phyloP scores from a whole-genome alignment of 768 basidiomycete species.

The Chalciporus piperatus region DNA sequence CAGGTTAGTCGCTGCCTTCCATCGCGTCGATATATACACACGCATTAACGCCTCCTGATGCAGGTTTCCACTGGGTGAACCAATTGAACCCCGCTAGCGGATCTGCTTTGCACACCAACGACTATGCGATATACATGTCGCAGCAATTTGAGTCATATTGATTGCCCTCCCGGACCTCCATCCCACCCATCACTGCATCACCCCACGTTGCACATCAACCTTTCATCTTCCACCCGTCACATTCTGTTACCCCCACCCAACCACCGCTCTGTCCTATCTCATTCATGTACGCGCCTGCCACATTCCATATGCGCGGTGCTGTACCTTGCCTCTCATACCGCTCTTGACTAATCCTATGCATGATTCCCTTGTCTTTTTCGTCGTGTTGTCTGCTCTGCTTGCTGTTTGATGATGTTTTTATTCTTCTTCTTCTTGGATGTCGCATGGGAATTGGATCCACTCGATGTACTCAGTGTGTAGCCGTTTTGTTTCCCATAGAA shows the following conservation, averaged over 20 bases:
- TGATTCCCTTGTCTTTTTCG: too few species aligned
- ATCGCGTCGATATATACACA: neutral
- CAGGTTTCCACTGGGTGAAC: conserved; percentile 37
- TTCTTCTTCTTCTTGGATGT: too few species aligned
- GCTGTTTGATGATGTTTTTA: too few species aligned
- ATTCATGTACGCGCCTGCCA: too few species aligned
- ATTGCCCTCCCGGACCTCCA: neutral
- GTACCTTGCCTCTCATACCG: too few species aligned
- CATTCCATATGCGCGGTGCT: too few species aligned
- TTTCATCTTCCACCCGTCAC: neutral
- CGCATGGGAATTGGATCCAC: too few species aligned
- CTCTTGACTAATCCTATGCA: too few species aligned
- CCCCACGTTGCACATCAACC: neutral
- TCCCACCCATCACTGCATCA: neutral
- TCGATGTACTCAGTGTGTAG: too few species aligned
- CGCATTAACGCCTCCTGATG: neutral
- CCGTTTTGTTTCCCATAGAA: too few species aligned
- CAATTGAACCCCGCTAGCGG: conserved; percentile 22
- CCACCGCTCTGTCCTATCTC: too few species aligned
- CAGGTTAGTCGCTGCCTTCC: conserved; percentile 40
- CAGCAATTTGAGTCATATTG: conserved; percentile 16
- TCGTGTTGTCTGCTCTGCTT: neutral
- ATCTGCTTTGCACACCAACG: conserved; percentile 21
- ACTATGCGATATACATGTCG: conserved; percentile 27
- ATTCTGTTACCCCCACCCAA: too few species aligned